Base-by-base conservation (phyloP, 805 yeast genomes). In the Candida dajiaensis region DNA sequence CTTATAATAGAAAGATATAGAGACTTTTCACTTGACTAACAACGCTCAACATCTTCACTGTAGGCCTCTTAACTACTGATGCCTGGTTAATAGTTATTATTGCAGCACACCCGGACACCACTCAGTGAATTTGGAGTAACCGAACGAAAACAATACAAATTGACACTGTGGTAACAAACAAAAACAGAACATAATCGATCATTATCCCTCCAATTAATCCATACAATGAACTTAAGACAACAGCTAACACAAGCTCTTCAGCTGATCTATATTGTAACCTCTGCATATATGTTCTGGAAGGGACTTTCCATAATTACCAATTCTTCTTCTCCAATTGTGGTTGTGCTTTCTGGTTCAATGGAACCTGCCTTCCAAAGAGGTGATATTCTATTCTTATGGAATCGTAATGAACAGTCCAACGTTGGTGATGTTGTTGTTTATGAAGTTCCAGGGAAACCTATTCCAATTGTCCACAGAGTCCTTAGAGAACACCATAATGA, bases 291-390 rank as follows among this genome's bases (percentile, higher is more conserved):
- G 77, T 79, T 88, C 50, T 94, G 97, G 96, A 89, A 88, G 61
- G 78, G 86, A 0, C 71, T 92, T 15, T 80, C 89, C 1, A 70
- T 92, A 4, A 71, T 81, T 1, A 75, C 97, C 11, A 81, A 88
- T 66, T 81, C 97, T 0, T 83, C 87, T 50, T 87, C 97, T 1
- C 99, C 99, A 19, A 80, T 94, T 21, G 99, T 94, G 19, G 99
- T 94, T 25, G 99, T 94, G 10, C 77, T 94, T 42, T 89, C 98
- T 1, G 99, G 99, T 6, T 92, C 98, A 2, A 94, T 94, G 99
- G 99, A 94, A 65, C 99, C 99, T 2, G 99, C 99, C 2, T 94
- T 94, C 75, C 97, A 94, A 68, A 79, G 99, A 68, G 99, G 99
- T 43, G 99, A 94, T 63, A 83, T 94, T 16, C 69, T 94, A 50